Percentiles rank a stretch among this genome's conserved stretches.
Evolutionary conservation across 2,329 filamentous ascomycete genomes (phyloP).

Genomic region (Dothistroma pini): DNA sequence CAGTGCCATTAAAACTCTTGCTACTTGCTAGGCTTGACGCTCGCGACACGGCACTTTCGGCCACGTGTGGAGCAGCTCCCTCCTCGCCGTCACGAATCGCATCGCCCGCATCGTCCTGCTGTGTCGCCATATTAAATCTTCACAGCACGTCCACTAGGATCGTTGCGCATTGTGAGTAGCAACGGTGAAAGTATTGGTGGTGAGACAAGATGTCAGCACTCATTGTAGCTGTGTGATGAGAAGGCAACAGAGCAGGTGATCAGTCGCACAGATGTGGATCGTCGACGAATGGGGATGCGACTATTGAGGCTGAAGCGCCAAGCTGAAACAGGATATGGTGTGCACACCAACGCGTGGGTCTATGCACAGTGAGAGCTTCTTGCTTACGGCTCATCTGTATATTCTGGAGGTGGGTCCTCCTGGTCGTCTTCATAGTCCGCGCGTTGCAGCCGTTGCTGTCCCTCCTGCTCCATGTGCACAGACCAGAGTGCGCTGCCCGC

Average conservation of each 20-base stretch:
- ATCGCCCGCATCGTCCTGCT: not conserved
- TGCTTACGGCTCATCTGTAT: conserved; percentile 32
- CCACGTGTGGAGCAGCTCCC: conserved; percentile 1
- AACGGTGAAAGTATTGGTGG: not conserved
- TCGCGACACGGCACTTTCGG: conserved; percentile 15
- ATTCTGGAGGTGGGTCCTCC: conserved; percentile 27
- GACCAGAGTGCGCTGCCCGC: conserved; percentile 85
- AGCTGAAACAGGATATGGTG: not conserved
- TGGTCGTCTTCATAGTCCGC: conserved; percentile 18
- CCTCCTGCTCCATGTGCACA: conserved; percentile 66
- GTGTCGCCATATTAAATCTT: not conserved
- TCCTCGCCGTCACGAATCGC: not conserved
- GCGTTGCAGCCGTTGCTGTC: conserved; percentile 9
- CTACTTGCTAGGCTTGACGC: conserved; percentile 14
- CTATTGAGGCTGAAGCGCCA: not conserved
- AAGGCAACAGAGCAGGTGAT: conserved; percentile 3
- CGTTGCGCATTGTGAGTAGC: not conserved
- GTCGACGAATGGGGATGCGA: not conserved
- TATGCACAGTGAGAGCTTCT: not conserved
- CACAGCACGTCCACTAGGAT: not conserved
- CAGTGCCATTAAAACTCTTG: conserved; percentile 6
- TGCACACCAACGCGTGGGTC: not conserved
- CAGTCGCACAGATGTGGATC: conserved; percentile 3
- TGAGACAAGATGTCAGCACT: not conserved
- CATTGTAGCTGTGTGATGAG: not conserved